A percentile compares a stretch with the other conserved stretches of the same genome.
phyloP scores from a whole-genome alignment of 2,329 filamentous ascomycete species.

The Colletotrichum zoysiae region DNA sequence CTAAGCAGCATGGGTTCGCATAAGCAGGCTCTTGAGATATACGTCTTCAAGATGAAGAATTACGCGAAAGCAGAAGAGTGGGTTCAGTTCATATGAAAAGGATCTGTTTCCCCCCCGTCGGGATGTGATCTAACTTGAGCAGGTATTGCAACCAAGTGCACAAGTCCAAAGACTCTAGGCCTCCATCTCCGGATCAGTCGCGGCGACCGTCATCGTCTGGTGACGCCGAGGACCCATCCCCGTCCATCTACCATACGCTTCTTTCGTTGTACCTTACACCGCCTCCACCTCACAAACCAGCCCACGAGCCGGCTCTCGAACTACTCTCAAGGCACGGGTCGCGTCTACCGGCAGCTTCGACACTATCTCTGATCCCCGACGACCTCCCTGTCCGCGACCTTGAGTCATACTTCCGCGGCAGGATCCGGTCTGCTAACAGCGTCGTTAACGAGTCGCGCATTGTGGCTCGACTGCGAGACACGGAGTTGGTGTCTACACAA shows the following conservation, averaged over 20 bases:
- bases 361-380: slow-evolving; percentile 86
- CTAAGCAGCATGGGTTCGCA: slow-evolving; percentile 96
- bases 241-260: slow-evolving; percentile 92
- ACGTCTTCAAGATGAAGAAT: slow-evolving; percentile 93
- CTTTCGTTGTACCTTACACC: slow-evolving; percentile 91
- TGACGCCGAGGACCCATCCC: slow-evolving; percentile 64
- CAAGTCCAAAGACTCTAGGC: slow-evolving; percentile 65
- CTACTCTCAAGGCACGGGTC: slow-evolving; percentile 94
- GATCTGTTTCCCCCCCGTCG: too few species aligned
- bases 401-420: slow-evolving; percentile 90
- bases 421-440: slow-evolving; percentile 88
- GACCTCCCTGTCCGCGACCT: slow-evolving; percentile 82
- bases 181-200: slow-evolving; percentile 51
- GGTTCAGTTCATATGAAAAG: slow-evolving; percentile 48
- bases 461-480: slow-evolving; percentile 80
- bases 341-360: slow-evolving; percentile 87
- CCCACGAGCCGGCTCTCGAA: slow-evolving; percentile 83
- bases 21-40: slow-evolving; percentile 95
- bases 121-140: slow-evolving; percentile 41
- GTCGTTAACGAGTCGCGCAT: slow-evolving; percentile 85
- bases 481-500: slow-evolving; percentile 83
- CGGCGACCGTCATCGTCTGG: slow-evolving; percentile 49
- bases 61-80: slow-evolving; percentile 94
- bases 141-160: slow-evolving; percentile 93
- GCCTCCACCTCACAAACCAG: slow-evolving; percentile 76